A percentile compares a stretch with the other conserved stretches of the same genome.
phyloP scores from a whole-genome alignment of 495 filamentous ascomycete genomes.

The Hyaloscypha finlandica region DNA sequence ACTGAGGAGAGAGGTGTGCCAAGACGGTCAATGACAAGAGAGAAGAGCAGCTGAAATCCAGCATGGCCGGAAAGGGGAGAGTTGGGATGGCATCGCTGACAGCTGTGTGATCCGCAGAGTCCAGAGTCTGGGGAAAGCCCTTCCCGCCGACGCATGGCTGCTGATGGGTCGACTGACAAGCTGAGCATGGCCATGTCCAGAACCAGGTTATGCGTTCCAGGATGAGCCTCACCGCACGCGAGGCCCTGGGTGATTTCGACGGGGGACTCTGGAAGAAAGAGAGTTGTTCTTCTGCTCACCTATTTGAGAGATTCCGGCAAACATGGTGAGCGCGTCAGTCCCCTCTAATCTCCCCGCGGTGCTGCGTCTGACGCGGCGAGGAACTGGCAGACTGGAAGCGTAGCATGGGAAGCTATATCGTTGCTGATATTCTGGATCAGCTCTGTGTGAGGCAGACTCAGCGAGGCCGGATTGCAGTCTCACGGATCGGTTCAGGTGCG shows the following conservation, averaged over 20 bases:
- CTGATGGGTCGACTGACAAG: neutral
- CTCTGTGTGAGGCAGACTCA: neutral
- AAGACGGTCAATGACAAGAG: neutral
- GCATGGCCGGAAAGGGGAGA: neutral
- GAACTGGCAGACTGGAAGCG: neutral
- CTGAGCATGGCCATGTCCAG: neutral
- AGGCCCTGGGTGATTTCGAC: neutral
- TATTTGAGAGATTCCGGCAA: slow-evolving; percentile 17
- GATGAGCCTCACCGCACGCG: neutral
- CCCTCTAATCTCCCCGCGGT: neutral
- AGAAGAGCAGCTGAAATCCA: neutral
- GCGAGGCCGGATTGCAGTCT: neutral
- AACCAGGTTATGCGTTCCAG: neutral
- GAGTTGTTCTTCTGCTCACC: slow-evolving; percentile 5
- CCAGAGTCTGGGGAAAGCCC: slow-evolving; percentile 1
- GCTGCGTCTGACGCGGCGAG: neutral
- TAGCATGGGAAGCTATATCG: slow-evolving; percentile 6
- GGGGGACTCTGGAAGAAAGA: neutral
- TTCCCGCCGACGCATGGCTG: neutral
- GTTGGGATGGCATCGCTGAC: neutral
- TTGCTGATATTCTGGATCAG: neutral
- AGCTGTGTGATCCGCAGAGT: neutral
- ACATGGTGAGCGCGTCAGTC: slow-evolving; percentile 8
- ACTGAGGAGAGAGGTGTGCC: slow-evolving; percentile 11
- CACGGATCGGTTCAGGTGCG: neutral